Evolutionary conservation across 768 basidiomycete genomes (phyloP).

Genomic region (Antrodiella citrinella): DNA sequence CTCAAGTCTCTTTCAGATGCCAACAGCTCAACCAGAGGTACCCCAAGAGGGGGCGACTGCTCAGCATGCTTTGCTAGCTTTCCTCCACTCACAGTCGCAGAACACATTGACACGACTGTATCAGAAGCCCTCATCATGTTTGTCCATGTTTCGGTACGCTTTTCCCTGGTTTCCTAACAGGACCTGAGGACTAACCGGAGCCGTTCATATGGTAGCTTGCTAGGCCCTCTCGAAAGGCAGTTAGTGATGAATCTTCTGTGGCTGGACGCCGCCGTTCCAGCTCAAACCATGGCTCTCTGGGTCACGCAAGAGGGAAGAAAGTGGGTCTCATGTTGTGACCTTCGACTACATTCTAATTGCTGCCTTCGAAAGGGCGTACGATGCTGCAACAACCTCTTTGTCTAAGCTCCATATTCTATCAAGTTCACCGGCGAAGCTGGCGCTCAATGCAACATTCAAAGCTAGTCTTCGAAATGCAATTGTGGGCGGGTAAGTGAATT

Average conservation of each 20-base stretch:
- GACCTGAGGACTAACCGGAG: neutral
- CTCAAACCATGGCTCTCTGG: constrained; percentile 69
- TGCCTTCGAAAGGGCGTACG: constrained; percentile 50
- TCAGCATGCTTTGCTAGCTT: constrained; percentile 67
- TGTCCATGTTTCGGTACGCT: constrained; percentile 79
- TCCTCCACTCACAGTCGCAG: constrained; percentile 76
- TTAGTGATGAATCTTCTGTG: constrained; percentile 83
- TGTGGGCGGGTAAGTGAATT: constrained; percentile 66
- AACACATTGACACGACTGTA: constrained; percentile 73
- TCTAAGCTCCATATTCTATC: constrained; percentile 64
- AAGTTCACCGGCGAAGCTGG: constrained; percentile 49
- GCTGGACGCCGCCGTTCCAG: constrained; percentile 68
- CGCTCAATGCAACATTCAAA: constrained; percentile 71
- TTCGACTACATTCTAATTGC: neutral
- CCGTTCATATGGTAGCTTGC: constrained; percentile 37
- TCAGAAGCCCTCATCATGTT: constrained; percentile 78
- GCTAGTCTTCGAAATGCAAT: constrained; percentile 74
- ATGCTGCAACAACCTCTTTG: constrained; percentile 56
- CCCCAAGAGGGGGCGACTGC: neutral
- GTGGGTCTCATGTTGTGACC: constrained; percentile 30
- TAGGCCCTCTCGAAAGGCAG: constrained; percentile 75
- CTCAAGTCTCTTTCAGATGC: too few species aligned
- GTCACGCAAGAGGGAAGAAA: constrained; percentile 65
- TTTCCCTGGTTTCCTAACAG: neutral
- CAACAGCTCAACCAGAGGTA: neutral